A percentile compares a stretch with the other conserved stretches of the same genome.
Evolutionary conservation across 441 rosid genomes (phyloP).

Genomic region (Corymbia calophylla): DNA sequence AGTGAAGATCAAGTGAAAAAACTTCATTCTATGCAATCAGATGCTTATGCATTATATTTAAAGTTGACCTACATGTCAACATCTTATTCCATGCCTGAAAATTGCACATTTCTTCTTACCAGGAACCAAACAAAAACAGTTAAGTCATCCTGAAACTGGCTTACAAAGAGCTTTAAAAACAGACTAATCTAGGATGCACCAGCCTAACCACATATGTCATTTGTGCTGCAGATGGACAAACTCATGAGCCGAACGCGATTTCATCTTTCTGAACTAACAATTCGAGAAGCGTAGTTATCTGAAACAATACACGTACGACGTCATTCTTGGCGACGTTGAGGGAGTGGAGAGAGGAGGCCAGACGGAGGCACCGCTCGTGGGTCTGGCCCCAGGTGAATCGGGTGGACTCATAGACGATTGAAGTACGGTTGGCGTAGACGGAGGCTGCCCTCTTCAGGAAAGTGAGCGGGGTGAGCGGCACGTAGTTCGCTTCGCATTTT

Average conservation of each 20-base stretch:
- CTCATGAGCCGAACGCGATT: background rate
- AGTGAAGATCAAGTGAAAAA: background rate
- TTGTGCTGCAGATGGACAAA: background rate
- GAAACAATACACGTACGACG: background rate
- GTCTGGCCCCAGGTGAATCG: background rate
- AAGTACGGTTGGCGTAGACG: background rate
- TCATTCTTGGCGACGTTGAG: background rate
- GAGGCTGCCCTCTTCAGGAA: background rate
- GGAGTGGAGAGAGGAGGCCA: background rate
- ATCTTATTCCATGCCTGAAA: background rate
- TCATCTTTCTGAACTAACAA: background rate
- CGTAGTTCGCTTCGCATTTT: background rate
- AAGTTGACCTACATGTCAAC: background rate
- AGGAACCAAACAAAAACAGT: background rate
- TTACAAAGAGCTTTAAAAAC: background rate
- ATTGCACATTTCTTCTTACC: background rate
- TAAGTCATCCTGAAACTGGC: background rate
- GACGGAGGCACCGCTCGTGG: background rate
- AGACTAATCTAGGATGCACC: background rate
- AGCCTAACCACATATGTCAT: background rate
- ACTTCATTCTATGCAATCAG: background rate
- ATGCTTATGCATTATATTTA: background rate
- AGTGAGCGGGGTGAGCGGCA: background rate
- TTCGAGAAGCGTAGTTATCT: background rate
- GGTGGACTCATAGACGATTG: background rate